Evolutionary conservation across 495 filamentous ascomycete species (phyloP).

Genomic region (Chaetomium tenue): DNA sequence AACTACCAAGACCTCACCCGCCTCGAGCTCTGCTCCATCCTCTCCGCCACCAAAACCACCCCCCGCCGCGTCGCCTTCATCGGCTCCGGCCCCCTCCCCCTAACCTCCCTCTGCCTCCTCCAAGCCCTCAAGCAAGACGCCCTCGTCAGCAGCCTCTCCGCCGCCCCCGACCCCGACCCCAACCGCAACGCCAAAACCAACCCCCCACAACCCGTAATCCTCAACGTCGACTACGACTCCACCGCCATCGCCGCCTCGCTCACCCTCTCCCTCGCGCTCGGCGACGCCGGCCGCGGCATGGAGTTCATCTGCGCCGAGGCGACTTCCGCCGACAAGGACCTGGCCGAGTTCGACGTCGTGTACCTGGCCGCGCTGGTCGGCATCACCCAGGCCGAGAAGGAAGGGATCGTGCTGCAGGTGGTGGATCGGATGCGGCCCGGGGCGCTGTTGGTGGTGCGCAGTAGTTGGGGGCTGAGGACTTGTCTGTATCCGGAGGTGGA

Average conservation of each 20-base stretch:
- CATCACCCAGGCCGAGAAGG: conserved; percentile 30
- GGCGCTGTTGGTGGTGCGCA: conserved; percentile 31
- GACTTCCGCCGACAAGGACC: conserved; percentile 11
- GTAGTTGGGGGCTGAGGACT: conserved; percentile 30
- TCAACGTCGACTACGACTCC: conserved; percentile 30
- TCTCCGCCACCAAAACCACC: conserved; percentile 20
- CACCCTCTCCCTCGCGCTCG: conserved; percentile 21
- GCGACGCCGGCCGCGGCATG: conserved; percentile 29
- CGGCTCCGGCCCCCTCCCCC: conserved; percentile 34
- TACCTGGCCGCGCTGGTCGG: conserved; percentile 38
- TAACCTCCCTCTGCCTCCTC: conserved; percentile 35
- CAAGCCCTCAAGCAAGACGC: conserved; percentile 21
- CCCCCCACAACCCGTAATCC: conserved; percentile 18
- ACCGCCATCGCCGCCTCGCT: conserved; percentile 28
- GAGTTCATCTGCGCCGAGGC: conserved; percentile 33
- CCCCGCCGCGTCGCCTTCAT: conserved; percentile 33
- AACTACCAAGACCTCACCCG: conserved; percentile 37
- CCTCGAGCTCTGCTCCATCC: conserved; percentile 33
- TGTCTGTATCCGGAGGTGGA: conserved; percentile 37
- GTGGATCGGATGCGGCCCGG: conserved; percentile 28
- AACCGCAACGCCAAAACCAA: neutral
- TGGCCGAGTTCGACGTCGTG: conserved; percentile 33
- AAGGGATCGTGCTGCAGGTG: conserved; percentile 29
- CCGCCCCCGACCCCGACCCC: neutral
- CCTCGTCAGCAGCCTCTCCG: neutral